Percentiles rank a stretch among this genome's conserved stretches.
These are phyloP conservation scores for Babjeviella inositovora DNA, from an alignment of 805 yeast genomes.

Conservation along the genomic window DNA sequence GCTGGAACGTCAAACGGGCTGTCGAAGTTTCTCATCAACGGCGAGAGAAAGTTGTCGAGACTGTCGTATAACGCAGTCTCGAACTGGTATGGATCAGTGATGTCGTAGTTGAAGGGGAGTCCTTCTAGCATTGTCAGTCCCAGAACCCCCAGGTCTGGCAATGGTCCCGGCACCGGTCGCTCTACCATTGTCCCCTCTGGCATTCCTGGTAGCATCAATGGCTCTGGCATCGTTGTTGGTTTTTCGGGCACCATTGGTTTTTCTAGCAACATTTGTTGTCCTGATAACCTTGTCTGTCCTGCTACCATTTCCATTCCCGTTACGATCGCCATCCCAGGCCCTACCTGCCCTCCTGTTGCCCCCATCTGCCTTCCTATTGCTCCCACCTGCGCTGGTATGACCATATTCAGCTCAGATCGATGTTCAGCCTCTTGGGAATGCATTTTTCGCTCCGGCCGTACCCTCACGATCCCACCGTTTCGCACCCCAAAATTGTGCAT, in stretches of 20 bases:
- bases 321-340: not conserved
- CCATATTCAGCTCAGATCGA: not conserved
- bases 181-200: slow-evolving; percentile 1
- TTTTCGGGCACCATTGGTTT: not conserved
- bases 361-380: not conserved
- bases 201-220: not conserved
- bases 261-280: not conserved
- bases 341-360: not conserved
- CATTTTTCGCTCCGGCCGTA: not conserved
- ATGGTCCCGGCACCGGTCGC: not conserved
- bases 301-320: too few relatives aligned
- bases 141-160: too few relatives aligned
- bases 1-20: too few relatives aligned
- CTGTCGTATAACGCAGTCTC: slow-evolving; percentile 8
- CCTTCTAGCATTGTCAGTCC: too few relatives aligned
- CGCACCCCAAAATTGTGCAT: slow-evolving; percentile 6
- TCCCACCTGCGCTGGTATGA: not conserved
- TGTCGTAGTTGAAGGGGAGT: too few relatives aligned
- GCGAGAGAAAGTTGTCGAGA: not conserved
- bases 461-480: slow-evolving; percentile 14
- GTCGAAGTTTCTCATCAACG: too few relatives aligned
- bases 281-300: too few relatives aligned
- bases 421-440: not conserved
- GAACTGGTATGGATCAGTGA: slow-evolving; percentile 9
- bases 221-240: not conserved